Evolutionary conservation across 805 yeast species (phyloP).

Genomic region (Ogataea ramenticola): DNA sequence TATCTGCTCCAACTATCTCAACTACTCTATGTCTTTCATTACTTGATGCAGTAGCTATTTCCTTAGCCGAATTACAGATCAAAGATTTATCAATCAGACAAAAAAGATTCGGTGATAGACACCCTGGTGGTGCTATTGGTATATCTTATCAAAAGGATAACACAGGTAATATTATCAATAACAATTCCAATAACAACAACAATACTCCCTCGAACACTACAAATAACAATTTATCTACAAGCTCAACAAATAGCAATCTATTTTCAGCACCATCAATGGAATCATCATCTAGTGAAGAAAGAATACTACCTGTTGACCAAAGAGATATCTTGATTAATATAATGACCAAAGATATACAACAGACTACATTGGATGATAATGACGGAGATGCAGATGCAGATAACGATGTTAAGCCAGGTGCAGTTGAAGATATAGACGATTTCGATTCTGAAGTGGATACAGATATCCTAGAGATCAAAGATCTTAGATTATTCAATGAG

Average conservation of each 20-base stretch:
- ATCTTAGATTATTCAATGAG: constrained; percentile 14
- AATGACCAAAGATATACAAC: not conserved
- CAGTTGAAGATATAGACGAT: not conserved
- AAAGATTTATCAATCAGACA: constrained; percentile 47
- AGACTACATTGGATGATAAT: not conserved
- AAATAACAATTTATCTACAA: constrained; percentile 9
- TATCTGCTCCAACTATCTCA: constrained; percentile 84
- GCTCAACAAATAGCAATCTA: not conserved
- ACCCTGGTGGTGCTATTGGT: constrained; percentile 93
- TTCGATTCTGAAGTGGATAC: constrained; percentile 9
- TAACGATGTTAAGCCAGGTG: no score
- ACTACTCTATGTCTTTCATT: constrained; percentile 69
- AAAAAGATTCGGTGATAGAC: constrained; percentile 57
- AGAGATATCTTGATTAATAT: not conserved
- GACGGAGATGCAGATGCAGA: no score
- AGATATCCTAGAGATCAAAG: constrained; percentile 11
- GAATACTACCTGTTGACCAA: not conserved
- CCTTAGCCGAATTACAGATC: constrained; percentile 62
- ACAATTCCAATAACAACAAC: not conserved
- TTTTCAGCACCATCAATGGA: not conserved
- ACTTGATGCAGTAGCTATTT: constrained; percentile 73
- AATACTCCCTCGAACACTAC: constrained; percentile 1
- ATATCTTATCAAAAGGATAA: constrained; percentile 24
- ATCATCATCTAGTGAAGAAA: not conserved
- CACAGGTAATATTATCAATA: not conserved